Base-by-base conservation (phyloP, 176 grass and related monocot species). In the Eleusine coracana region DNA sequence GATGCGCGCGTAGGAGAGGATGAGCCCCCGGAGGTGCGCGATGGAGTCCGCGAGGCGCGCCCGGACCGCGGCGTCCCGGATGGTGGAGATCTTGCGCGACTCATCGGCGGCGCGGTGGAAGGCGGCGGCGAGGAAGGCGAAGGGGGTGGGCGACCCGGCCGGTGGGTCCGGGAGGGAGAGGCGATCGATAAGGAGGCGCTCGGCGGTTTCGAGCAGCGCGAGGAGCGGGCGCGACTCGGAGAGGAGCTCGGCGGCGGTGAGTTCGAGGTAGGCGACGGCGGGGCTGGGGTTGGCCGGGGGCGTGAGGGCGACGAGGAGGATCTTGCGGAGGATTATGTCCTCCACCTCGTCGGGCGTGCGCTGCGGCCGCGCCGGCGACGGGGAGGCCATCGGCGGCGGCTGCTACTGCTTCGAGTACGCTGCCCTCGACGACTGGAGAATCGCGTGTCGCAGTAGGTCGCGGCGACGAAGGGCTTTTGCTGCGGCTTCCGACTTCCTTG, bases 301-400 rank as follows among this genome's bases (percentile, higher is more conserved):
- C 50, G 83, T 64, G 84, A 98, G 93, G 73, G 91, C 72, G 83
- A 98, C 91, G 91, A 96, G 96, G 54, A 98, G 87, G 87, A 98
- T 93, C 89, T 98, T 98, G 65, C 96, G 96, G 73, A 96, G 91
- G 85, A 98, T 96, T 76, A 96, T 92, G 87, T 98, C 96, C 82
- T 96, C 93, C 65, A 98, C 90, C 89, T 98, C 96, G 56, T 86
- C 89, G 1, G 89, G 87, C 7, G 93, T 85, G 77, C 96, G 88
- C 84, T 98, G 92, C 39, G 85, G 89, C 51, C 89, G 94, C 73
- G 93, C 65, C 70, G 86, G 71, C 29, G 83, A 71, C 41, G 71
- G 81, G 75, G 71, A 79, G 50, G 84, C 59, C 88, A 90, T 87
- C 64, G 85, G 39, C 78, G 62, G 37, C 29, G 61, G 55, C 45